Base-by-base conservation (phyloP, 75 land plant species). In the Selaginella moellendorffii region DNA sequence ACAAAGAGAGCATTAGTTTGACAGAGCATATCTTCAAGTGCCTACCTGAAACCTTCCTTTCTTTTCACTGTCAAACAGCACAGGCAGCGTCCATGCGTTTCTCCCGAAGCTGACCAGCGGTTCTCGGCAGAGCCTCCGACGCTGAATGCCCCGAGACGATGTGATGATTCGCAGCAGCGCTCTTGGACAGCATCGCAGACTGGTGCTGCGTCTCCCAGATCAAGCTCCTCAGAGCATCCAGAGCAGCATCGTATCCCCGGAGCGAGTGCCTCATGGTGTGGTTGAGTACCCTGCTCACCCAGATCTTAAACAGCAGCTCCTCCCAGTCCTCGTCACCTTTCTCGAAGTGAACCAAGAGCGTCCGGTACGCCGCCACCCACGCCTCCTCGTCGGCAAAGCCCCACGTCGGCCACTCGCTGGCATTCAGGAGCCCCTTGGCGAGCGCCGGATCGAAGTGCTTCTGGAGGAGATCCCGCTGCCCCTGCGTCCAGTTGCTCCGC, bases 281-380 rank as follows among this genome's bases (percentile, higher is more conserved):
- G 31, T 68, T 58, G 0, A 68, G 42, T 25, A 68, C 69, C 1
- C 69, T 29, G 2, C 54, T 54, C 0, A 68, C 69, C 69, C 69
- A 68, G 14, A 68, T 60, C 28, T 68, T 68, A 62, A 68, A 68
- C 31, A 68, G 69, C 0, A 68, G 65, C 65, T 68, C 69, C 31
- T 68, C 69, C 69, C 69, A 68, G 65, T 68, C 69, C 24, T 29
- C 63, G 36, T 68, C 69, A 0, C 69, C 69, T 19, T 68, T 68
- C 63, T 68, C 69, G 28, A 68, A 68, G 21, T 68, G 69, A 0
- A 54, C 62, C 0, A 68, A 62, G 18, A 68, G 56, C 63, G 54
- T 68, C 12, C 26, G 69, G 26, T 28, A 68, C 0, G 69, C 62
- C 1, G 30, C 30, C 1, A 30, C 56, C 69, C 69, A 68, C 0